Evolutionary conservation across 192 early-diverging fungal species (phyloP).

Genomic region (Coemansia sp.): DNA sequence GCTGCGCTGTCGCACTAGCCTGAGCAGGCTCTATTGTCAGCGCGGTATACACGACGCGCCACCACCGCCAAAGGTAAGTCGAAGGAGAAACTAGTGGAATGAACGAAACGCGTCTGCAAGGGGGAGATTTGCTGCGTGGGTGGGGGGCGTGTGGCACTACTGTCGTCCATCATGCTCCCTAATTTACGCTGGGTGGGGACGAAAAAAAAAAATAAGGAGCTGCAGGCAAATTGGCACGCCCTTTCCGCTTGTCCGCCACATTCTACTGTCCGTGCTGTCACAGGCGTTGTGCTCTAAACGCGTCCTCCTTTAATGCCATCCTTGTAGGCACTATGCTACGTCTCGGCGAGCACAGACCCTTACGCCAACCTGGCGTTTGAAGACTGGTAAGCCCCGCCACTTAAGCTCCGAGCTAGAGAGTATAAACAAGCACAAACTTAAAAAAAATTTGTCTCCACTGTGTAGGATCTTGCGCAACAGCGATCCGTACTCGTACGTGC

Average conservation of each 20-base stretch:
- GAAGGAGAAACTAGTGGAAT: constrained; percentile 1
- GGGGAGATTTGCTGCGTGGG: constrained; percentile 10
- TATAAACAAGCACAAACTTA: background rate
- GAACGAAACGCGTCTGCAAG: constrained; percentile 6
- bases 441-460: no score
- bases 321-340: constrained; percentile 39
- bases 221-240: constrained; percentile 9
- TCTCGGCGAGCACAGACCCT: constrained; percentile 45
- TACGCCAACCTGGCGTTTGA: constrained; percentile 58
- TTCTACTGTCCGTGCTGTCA: constrained; percentile 6
- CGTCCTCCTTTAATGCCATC: background rate
- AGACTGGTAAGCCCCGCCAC: constrained; percentile 33
- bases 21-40: background rate
- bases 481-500: constrained; percentile 64
- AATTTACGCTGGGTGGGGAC: constrained; percentile 2
- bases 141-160: constrained; percentile 9
- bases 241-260: background rate
- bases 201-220: background rate
- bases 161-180: constrained; percentile 8
- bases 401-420: background rate
- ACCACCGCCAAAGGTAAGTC: constrained; percentile 18
- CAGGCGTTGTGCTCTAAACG: constrained; percentile 1
- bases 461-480: constrained; percentile 78
- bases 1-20: constrained; percentile 1
- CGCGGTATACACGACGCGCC: background rate